Conservation (phyloP, 2,329 filamentous ascomycete genomes). For the Trichoderma atrobrunneum region DNA sequence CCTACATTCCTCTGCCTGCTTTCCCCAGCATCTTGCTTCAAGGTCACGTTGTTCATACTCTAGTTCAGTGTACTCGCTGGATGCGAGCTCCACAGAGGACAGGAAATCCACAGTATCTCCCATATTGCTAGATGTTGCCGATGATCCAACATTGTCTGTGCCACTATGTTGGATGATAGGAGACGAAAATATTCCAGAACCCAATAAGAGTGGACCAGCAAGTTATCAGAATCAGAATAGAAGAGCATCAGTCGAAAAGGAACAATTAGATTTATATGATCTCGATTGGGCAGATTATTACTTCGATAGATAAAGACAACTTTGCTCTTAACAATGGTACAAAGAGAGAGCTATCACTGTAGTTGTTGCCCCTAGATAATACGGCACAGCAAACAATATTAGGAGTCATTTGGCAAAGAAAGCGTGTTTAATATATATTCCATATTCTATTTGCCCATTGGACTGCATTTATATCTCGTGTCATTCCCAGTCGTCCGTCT, state of each 20-base stretch:
- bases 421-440: not conserved
- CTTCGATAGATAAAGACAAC: constrained; percentile 30
- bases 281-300: constrained; percentile 34
- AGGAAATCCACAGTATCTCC: not conserved
- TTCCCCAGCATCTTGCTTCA: not conserved
- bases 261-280: constrained; percentile 24
- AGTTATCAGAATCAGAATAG: not conserved
- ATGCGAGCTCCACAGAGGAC: not conserved
- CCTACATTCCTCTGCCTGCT: not conserved
- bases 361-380: not conserved
- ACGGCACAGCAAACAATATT: not conserved
- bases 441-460: not conserved
- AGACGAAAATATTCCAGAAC: not conserved
- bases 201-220: not conserved
- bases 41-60: not conserved
- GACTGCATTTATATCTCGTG: not conserved
- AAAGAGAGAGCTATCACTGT: not conserved
- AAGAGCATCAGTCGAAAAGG: not conserved
- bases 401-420: not conserved
- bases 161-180: not conserved
- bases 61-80: not conserved
- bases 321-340: not conserved
- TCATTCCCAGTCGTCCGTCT: not conserved
- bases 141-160: not conserved
- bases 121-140: not conserved